Percentiles rank a stretch among this genome's conserved stretches.
Evolutionary conservation across 495 filamentous ascomycete genomes (phyloP).

Genomic region (Margaritispora aquatica): DNA sequence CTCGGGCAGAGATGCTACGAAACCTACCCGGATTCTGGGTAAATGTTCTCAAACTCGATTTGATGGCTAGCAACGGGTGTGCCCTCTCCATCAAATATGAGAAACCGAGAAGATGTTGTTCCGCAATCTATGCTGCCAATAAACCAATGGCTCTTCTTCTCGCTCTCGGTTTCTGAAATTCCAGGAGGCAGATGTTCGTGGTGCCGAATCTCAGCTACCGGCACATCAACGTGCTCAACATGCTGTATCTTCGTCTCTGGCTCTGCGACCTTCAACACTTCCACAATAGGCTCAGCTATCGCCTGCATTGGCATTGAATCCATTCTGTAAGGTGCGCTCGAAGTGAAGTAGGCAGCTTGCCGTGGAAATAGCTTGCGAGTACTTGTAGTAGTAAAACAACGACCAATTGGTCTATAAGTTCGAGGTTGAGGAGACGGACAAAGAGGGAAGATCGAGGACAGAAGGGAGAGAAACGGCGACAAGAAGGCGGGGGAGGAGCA

Average conservation of each 20-base stretch:
- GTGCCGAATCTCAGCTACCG: conserved; percentile 5
- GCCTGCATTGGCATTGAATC: conserved; percentile 19
- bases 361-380: not conserved
- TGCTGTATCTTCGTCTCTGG: conserved; percentile 19
- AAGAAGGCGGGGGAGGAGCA: conserved; percentile 2
- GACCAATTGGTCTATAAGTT: not conserved
- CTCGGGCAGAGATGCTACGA: not conserved
- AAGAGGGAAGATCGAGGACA: not conserved
- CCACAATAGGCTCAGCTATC: conserved; percentile 2
- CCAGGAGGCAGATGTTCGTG: conserved; percentile 19
- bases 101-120: conserved; percentile 86
- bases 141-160: conserved; percentile 30
- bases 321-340: conserved; percentile 10
- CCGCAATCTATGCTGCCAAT: conserved; percentile 78
- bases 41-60: conserved; percentile 83
- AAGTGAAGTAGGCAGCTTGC: not conserved
- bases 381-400: not conserved
- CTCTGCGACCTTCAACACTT: conserved; percentile 16
- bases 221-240: conserved; percentile 17
- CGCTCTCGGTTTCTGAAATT: conserved; percentile 18
- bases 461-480: not conserved
- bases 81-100: conserved; percentile 82
- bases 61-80: conserved; percentile 82
- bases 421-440: not conserved
- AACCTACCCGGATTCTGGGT: conserved; percentile 82